Evolutionary conservation across 2,329 filamentous ascomycete species (phyloP), one percentile per base, ranked within the genome.

Genomic region (Endocalyx cinctus): DNA sequence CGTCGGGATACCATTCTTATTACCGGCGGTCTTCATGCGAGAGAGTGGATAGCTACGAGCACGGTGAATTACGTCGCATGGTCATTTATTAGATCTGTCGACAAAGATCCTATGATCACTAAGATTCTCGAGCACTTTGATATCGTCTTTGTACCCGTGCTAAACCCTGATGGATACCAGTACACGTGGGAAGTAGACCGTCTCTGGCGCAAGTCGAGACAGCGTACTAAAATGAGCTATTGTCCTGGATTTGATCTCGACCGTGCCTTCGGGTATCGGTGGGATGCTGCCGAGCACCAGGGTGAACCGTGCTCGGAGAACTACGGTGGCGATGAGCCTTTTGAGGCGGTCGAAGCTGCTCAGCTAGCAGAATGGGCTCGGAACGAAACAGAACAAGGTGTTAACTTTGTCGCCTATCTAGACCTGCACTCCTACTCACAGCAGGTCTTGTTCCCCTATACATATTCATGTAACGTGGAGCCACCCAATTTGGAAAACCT

Each of bases 391-490:
- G 66, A 74, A 6, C 69, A 78, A 45, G 80, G 83, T 35, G 79
- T 82, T 32, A 71, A 82, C 12, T 87, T 97, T 46, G 75, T 89
- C n/a, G 87, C 83, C 4, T 82, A 94, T 44, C 57, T 97, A 27
- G 92, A 98, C 57, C 70, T 97, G 17, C 92, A 98, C 61, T 90
- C 87, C 2, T 98, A 97, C 59, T 94, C 87, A 1, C 89, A 98
- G 62, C 85, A 96, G 60, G 82, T 98, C 15, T 71, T 97, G 7
- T 96, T 92, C 55, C 92, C 92, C 0, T 97, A 89, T 57, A 82
- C 85, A 5, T 95, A 87, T 62, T 86, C 85, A 10, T 98, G 92
- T 67, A 65, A 69, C 5, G 70, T 75, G 5, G 69, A 80, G 17
- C 90, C 92, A 10, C 89, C 90, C 0, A 88, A 88, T 23, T 67